Conservation (phyloP, 1,139 yeast species). For the Geotrichum histeridarum region DNA sequence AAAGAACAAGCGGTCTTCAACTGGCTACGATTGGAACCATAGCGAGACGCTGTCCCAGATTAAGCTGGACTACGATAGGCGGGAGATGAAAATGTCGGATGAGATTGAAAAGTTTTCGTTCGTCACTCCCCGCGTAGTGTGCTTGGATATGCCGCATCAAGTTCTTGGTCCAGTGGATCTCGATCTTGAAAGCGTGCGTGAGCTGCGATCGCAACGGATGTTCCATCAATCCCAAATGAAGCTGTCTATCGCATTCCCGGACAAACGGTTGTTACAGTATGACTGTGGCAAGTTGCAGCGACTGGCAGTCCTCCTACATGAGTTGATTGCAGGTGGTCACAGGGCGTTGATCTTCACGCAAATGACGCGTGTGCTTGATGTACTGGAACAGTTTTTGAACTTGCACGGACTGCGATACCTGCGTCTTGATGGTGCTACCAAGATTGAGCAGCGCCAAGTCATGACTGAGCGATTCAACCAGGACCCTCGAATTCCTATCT, state of each 20-base stretch:
- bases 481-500: slow-evolving; percentile 81
- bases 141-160: slow-evolving; percentile 65
- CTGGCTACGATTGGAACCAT: slow-evolving; percentile 27
- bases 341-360: slow-evolving; percentile 94
- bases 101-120: slow-evolving; percentile 73
- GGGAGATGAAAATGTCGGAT: slow-evolving; percentile 47
- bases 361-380: slow-evolving; percentile 94
- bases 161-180: slow-evolving; percentile 47
- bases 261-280: slow-evolving; percentile 81
- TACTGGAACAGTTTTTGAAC: slow-evolving; percentile 86
- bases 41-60: slow-evolving; percentile 34
- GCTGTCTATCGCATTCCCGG: slow-evolving; percentile 92
- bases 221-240: slow-evolving; percentile 83
- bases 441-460: slow-evolving; percentile 92
- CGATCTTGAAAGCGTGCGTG: slow-evolving; percentile 5
- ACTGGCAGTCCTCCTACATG: slow-evolving; percentile 67
- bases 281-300: slow-evolving; percentile 96
- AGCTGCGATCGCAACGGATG: slow-evolving; percentile 39
- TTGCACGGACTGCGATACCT: slow-evolving; percentile 91
- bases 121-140: slow-evolving; percentile 81
- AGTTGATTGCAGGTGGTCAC: slow-evolving; percentile 79
- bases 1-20: slow-evolving; percentile 4
- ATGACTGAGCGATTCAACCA: slow-evolving; percentile 88
- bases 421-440: slow-evolving; percentile 96
- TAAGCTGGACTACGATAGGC: slow-evolving; percentile 41